These are phyloP conservation scores for Colletotrichum paranaense DNA, from an alignment of 2,329 filamentous ascomycete species.

Conservation along the genomic window DNA sequence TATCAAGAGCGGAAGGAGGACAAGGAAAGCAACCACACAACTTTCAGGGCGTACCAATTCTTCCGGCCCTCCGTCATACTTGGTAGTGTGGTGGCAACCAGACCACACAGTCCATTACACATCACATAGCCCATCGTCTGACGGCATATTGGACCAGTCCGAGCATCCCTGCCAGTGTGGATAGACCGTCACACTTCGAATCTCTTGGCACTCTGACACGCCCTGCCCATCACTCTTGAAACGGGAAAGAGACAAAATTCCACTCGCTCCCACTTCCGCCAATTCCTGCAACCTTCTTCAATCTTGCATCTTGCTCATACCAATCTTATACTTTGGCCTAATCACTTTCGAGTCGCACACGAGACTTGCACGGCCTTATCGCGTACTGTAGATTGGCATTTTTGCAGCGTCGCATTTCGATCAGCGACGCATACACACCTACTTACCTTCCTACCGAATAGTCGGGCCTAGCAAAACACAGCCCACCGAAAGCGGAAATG, in stretches of 20 bases:
- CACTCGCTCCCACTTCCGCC: constrained; percentile 8
- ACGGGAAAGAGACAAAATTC: constrained; percentile 30
- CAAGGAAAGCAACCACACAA: not conserved
- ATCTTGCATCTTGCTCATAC: not conserved
- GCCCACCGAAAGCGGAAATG: constrained; percentile 41
- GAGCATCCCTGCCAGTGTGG: constrained; percentile 25
- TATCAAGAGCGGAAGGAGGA: not conserved
- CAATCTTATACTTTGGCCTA: not conserved
- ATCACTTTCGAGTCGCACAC: not conserved
- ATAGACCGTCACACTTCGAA: not conserved
- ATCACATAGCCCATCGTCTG: constrained; percentile 22
- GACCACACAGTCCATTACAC: constrained; percentile 19
- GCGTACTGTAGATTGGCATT: not conserved
- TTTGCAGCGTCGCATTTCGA: not conserved
- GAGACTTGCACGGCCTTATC: not conserved
- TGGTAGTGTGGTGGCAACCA: constrained; percentile 21
- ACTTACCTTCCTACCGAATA: not conserved
- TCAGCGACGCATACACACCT: not conserved
- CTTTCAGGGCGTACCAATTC: not conserved
- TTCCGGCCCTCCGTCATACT: constrained; percentile 4
- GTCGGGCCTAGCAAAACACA: not conserved
- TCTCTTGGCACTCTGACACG: constrained; percentile 26
- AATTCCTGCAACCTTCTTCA: not conserved
- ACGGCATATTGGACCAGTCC: constrained; percentile 7
- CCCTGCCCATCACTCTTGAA: constrained; percentile 14